Percentiles rank a stretch among this genome's conserved stretches.
phyloP scores from a whole-genome alignment of 495 filamentous ascomycete genomes.

The Neurospora sublineolata region DNA sequence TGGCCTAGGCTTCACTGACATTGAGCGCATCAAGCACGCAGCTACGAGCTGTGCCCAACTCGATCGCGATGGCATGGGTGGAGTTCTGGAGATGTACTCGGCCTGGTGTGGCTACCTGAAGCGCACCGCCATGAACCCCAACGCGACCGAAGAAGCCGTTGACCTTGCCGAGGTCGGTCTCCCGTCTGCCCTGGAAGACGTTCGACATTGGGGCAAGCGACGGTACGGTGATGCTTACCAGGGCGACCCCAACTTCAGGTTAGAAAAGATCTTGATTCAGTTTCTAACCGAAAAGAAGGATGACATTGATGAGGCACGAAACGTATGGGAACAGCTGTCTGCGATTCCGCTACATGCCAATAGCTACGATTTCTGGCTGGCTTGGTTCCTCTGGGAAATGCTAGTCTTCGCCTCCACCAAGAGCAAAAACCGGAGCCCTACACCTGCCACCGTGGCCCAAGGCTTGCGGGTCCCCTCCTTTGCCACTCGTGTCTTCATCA shows the following conservation, averaged over 20 bases:
- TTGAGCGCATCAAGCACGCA: constrained; percentile 81
- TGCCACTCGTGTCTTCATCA: constrained; percentile 61
- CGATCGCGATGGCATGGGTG: constrained; percentile 60
- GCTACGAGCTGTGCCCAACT: constrained; percentile 76
- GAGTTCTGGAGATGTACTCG: constrained; percentile 76
- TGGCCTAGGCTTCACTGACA: constrained; percentile 58
- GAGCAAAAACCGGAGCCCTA: constrained; percentile 32
- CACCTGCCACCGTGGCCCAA: constrained; percentile 25
- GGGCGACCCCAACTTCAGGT: constrained; percentile 74
- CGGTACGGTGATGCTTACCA: constrained; percentile 62
- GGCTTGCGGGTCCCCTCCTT: constrained; percentile 40
- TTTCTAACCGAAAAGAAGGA: constrained; percentile 67
- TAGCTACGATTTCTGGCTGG: constrained; percentile 85
- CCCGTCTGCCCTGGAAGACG: constrained; percentile 69
- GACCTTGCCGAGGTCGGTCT: constrained; percentile 88
- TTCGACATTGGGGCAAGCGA: constrained; percentile 63
- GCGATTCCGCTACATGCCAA: constrained; percentile 45
- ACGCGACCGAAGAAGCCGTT: constrained; percentile 74
- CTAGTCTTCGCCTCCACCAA: constrained; percentile 35
- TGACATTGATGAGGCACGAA: constrained; percentile 50
- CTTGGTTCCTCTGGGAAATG: constrained; percentile 87
- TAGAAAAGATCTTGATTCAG: constrained; percentile 87
- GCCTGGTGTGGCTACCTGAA: constrained; percentile 91
- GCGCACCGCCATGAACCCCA: constrained; percentile 62
- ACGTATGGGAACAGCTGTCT: constrained; percentile 62